Evolutionary conservation across 345 rosid genomes (phyloP).

Genomic region (Toxicodendron radicans): DNA sequence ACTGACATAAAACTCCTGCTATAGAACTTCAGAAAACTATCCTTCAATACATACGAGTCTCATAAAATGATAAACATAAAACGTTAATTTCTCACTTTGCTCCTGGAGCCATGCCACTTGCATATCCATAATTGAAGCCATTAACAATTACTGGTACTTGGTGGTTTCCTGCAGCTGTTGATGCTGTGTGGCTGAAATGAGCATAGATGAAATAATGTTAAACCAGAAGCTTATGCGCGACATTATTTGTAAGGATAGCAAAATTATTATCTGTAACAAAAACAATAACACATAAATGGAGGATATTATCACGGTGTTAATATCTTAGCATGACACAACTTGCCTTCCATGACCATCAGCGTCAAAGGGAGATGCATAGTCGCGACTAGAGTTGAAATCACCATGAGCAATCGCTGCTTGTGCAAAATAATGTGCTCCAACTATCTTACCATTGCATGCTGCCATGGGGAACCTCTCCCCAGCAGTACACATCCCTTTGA

Average conservation of each 20-base stretch:
- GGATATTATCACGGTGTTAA: background rate
- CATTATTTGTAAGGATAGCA: background rate
- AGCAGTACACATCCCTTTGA: slow-evolving; percentile 40
- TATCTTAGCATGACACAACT: slow-evolving; percentile 12
- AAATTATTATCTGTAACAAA: background rate
- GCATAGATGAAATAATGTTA: slow-evolving; percentile 4
- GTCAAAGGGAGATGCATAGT: slow-evolving; percentile 46
- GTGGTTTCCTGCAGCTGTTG: slow-evolving; percentile 50
- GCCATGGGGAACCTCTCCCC: slow-evolving; percentile 37
- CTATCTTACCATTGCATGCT: slow-evolving; percentile 45
- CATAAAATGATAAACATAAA: background rate
- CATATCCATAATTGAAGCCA: slow-evolving; percentile 49
- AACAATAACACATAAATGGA: background rate
- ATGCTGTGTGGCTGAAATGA: slow-evolving; percentile 46
- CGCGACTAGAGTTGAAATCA: slow-evolving; percentile 43
- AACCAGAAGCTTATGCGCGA: background rate
- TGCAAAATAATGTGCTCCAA: slow-evolving; percentile 53
- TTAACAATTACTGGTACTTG: slow-evolving; percentile 34
- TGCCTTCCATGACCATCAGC: slow-evolving; percentile 64
- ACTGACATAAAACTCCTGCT: background rate
- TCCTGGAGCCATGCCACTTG: slow-evolving; percentile 56
- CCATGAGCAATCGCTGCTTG: slow-evolving; percentile 46
- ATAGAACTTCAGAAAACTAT: background rate
- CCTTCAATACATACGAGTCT: background rate
- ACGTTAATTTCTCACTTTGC: slow-evolving; percentile 22